Conservation (phyloP, 2,329 filamentous ascomycete species). For the Pyricularia sp. region DNA sequence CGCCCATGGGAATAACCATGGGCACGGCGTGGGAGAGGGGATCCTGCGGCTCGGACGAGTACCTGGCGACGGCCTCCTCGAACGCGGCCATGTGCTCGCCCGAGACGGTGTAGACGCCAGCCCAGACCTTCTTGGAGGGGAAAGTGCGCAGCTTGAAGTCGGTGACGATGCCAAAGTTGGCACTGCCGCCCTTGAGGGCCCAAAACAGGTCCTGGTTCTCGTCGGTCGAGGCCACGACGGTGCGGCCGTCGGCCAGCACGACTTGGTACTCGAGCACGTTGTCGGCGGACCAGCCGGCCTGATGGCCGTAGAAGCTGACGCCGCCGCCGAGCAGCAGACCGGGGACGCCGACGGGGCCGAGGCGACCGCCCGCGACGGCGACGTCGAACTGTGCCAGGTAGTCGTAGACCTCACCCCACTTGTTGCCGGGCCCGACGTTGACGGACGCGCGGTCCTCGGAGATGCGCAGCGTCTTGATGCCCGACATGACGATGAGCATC, state of each 20-base stretch:
- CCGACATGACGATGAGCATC: slow-evolving; percentile 5
- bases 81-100: slow-evolving; percentile 31
- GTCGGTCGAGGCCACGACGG: slow-evolving; percentile 23
- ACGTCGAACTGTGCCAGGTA: slow-evolving; percentile 30
- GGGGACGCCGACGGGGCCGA: slow-evolving; percentile 32
- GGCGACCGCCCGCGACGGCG: slow-evolving; percentile 32
- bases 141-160: slow-evolving; percentile 44
- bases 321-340: slow-evolving; percentile 46
- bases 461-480: neutral
- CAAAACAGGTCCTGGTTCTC: slow-evolving; percentile 40
- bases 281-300: slow-evolving; percentile 42
- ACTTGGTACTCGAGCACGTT: slow-evolving; percentile 41
- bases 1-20: slow-evolving; percentile 41
- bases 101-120: slow-evolving; percentile 35
- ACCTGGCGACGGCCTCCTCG: slow-evolving; percentile 31
- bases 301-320: slow-evolving; percentile 43
- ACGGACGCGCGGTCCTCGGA: neutral
- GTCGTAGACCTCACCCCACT: slow-evolving; percentile 31
- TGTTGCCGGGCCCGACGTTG: slow-evolving; percentile 32
- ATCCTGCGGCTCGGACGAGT: slow-evolving; percentile 31
- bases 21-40: slow-evolving; percentile 6
- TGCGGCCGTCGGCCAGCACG: slow-evolving; percentile 38
- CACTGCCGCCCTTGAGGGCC: slow-evolving; percentile 45
- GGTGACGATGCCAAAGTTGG: slow-evolving; percentile 49
- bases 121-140: slow-evolving; percentile 39